Evolutionary conservation across 495 filamentous ascomycete species (phyloP), one percentile per base, ranked within the genome.

Genomic region (Penicillium herquei): DNA sequence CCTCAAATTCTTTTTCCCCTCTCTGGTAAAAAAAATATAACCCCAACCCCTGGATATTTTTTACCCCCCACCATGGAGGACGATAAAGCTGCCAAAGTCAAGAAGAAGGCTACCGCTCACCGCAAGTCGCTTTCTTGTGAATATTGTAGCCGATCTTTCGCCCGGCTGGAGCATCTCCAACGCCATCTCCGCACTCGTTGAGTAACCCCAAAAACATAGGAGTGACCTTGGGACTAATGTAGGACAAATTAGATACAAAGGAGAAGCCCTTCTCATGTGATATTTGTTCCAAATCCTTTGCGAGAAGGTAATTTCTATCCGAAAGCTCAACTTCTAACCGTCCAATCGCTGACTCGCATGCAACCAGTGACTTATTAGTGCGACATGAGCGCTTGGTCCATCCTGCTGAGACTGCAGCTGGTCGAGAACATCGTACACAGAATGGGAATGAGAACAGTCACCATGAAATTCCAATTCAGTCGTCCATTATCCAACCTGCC

Each of bases 321-420:
- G 4, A 39, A 41, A 44, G 12, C 33, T 46, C 49, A 40, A 39
- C 52, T 47, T 37, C 18, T 39, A 18, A 30, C 51, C 49, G 44
- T 40, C 45, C 61, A 59, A 57, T 58, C 54, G 66, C 68, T 76
- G 53, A 72, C 61, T 56, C 41, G 26, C 34, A 48, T 49, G 55
- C 16, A 58, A 56, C 43, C 45, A 87, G 86, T 66, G 85, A 88
- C 68, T 79, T 87, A 42, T 78, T 89, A 65, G 83, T 87, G 64
- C 83, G 86, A 63, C 86, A 89, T 77, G 83, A 87, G 70, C 86
- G 85, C 72, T 79, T 88, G 71, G 85, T 87, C 60, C 86, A 89
- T 70, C 81, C 84, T 61, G 82, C 83, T 63, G 84, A 87, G 59
- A 67, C 62, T 47, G 74, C 76, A 39, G 68, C 70, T 45, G 67